phyloP scores from a whole-genome alignment of 116 monocot genomes.

The Zostera marina region DNA sequence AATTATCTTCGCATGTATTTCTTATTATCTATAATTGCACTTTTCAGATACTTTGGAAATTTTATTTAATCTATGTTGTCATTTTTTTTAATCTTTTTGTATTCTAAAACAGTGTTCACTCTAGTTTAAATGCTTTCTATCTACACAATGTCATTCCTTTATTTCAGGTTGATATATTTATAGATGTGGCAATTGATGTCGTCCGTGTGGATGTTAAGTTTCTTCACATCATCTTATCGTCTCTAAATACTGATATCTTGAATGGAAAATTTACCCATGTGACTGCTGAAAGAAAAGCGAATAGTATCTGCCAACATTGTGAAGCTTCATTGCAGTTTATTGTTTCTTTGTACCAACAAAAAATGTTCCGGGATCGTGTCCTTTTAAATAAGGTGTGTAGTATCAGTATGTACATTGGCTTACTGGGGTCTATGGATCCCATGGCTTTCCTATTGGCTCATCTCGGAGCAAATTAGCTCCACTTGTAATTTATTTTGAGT shows the following conservation, averaged over 20 bases:
- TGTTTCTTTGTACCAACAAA: slow-evolving; percentile 79
- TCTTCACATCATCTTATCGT: slow-evolving; percentile 29
- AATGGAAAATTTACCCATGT: slow-evolving; percentile 20
- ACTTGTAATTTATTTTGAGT: neutral
- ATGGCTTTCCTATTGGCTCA: too few species aligned
- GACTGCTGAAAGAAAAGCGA: slow-evolving; percentile 30
- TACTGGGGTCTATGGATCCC: too few species aligned
- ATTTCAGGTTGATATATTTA: slow-evolving; percentile 85
- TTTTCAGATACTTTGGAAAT: neutral
- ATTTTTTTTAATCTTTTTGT: too few species aligned
- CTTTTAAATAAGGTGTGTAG: slow-evolving; percentile 73
- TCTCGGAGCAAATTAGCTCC: neutral
- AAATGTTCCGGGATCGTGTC: slow-evolving; percentile 64
- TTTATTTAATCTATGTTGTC: neutral
- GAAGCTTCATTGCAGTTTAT: slow-evolving; percentile 93
- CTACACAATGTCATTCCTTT: neutral
- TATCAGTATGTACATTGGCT: neutral
- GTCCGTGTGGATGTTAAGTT: slow-evolving; percentile 61
- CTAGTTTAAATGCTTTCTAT: too few species aligned
- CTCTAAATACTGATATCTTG: slow-evolving; percentile 21
- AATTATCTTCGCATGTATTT: too few species aligned
- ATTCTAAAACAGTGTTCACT: too few species aligned
- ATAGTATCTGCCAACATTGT: slow-evolving; percentile 63
- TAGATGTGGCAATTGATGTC: slow-evolving; percentile 81
- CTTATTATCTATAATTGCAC: neutral